Evolutionary conservation across 352 stramenopile species (phyloP).

Genomic region (Pythium plurisporium): DNA sequence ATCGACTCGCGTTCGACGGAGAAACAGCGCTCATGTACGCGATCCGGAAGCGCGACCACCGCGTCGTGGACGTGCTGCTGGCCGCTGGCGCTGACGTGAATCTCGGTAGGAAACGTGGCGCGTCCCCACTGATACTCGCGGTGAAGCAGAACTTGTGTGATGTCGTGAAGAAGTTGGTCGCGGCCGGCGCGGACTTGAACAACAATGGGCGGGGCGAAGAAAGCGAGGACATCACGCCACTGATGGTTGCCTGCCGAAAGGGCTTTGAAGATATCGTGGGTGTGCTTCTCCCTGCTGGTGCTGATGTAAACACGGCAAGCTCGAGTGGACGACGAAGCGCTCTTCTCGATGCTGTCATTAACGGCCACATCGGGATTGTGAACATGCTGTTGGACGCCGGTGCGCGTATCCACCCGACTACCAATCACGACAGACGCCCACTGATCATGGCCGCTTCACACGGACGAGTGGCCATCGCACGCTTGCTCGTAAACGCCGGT

Average conservation of each 20-base stretch:
- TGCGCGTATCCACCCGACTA: neutral
- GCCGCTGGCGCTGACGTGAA: neutral
- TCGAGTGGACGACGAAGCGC: too few species aligned
- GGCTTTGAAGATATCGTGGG: neutral
- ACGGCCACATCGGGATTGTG: too few species aligned
- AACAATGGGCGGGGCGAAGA: neutral
- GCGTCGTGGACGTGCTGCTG: neutral
- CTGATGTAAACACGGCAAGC: neutral
- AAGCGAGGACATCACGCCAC: too few species aligned
- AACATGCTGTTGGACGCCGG: neutral
- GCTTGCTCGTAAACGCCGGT: neutral
- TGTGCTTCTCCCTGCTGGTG: neutral
- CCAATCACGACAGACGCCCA: too few species aligned
- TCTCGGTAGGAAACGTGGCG: neutral
- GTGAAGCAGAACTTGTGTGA: neutral
- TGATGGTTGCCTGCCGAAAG: neutral
- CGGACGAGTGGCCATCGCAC: neutral
- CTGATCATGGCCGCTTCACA: neutral
- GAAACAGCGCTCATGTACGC: neutral
- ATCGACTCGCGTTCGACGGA: neutral
- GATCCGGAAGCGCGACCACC: neutral
- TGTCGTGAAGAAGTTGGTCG: neutral
- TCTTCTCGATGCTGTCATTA: too few species aligned
- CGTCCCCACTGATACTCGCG: neutral
- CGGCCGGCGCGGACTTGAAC: neutral